Base-by-base conservation (phyloP, 1,139 yeast species). In the Eremothecium sinecaudum region DNA sequence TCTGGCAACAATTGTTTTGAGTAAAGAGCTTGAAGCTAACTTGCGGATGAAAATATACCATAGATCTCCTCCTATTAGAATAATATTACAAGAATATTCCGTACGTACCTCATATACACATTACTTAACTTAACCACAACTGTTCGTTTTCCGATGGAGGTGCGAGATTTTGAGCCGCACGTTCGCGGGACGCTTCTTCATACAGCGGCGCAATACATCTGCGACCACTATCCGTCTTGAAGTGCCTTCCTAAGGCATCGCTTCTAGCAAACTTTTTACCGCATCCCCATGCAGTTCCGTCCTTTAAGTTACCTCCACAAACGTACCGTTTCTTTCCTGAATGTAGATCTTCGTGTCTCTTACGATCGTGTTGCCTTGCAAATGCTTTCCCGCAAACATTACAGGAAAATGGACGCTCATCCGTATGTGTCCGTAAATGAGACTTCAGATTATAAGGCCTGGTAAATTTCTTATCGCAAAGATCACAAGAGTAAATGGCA, bases 301-400 rank as follows among this genome's bases (percentile, higher is more conserved):
- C 78, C 38, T 72, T 71, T 38, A 83, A 61, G 7, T 63, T 58
- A 0, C 97, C 97, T 41, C 71, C 69, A 59, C 98, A 90, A 44
- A 79, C 84, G 54, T 73, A 90, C 51, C 80, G 73, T 64, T 84
- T 87, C 56, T 82, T 90, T 3, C 97, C 97, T 5, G 86, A 69
- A 56, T 90, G 98, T 39, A 90, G 65, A 42, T 84, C 94, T 54
- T 87, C 96, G 53, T 90, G 98, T 28, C 98, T 69, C 54, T 84
- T 86, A 27, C 94, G 65, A 59, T 90, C 98, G 53, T 90, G 97
- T 53, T 86, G 95, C 39, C 98, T 65, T 1, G 97, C 96, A 69
- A 90, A 90, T 3, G 95, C 90, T 58, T 86, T 84, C 6, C 92
- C 92, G 61, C 98, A 90, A 5, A 79, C 73, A 11, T 73, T 68